Evolutionary conservation across 495 filamentous ascomycete species (phyloP), one percentile per base, ranked within the genome.

Genomic region (Neurospora sp.): DNA sequence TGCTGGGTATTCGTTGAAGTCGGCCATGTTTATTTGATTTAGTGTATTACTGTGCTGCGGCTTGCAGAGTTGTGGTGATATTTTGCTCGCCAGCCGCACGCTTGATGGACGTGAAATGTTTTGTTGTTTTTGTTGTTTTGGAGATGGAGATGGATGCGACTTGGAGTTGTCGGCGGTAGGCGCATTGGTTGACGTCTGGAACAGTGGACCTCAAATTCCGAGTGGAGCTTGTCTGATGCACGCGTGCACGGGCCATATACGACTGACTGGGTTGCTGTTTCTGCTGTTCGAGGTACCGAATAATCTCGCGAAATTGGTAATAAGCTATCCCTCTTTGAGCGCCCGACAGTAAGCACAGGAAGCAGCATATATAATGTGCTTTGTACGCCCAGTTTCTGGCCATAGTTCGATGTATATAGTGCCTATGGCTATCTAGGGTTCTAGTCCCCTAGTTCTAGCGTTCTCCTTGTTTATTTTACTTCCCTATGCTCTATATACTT

Each of bases 1-100:
- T 39, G 87, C 86, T 75, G 86, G 85, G 73, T 89, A 89, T 35
- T 85, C 85, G 62, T 83, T 83, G 72, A 89, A 87, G 75, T 87
- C 83, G 69, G 87, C 81, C 87, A 90, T 89, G 23, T 79, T 85
- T 78, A 54, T 70, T 40, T 41, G 14, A 6, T 48, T n/a, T 20
- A 11, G 40, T 16, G 23, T 18, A 16, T 12, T 5, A 27, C 39
- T 38, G 23, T 40, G 35, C 41, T 23, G 69, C 39, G 20, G 66
- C 66, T 70, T 71, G 12, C 18, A 14, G 39, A 23, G 9, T 39
- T 42, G 37, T 18, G 23, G 20, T n/a, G 27, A 18, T n/a, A 37
- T 42, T 10, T 14, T 44, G 39, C 39, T 46, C 31, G 39, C 70
- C 23, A 71, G 54, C 54, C 54, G 27, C 27, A 62, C 54, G 54